A percentile compares a stretch with the other conserved stretches of the same genome.
Conservation (phyloP, 2,329 filamentous ascomycete genomes). For the Fusarium drepaniforme region DNA sequence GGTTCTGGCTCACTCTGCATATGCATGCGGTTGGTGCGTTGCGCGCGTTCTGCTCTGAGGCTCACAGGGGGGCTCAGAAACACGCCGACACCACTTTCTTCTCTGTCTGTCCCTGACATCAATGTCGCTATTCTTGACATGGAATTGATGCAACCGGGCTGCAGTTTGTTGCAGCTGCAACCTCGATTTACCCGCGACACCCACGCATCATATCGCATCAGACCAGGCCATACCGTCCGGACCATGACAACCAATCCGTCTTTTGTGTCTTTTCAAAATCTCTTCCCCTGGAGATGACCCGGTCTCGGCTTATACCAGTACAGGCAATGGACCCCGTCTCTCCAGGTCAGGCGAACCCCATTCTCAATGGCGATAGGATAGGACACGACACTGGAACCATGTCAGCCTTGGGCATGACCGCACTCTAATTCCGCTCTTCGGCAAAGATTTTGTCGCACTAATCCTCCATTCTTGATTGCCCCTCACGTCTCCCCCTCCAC, state of each 20-base stretch:
- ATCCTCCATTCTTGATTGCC: slow-evolving; percentile 6
- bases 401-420: slow-evolving; percentile 6
- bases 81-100: neutral
- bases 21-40: slow-evolving; percentile 1
- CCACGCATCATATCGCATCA: slow-evolving; percentile 2
- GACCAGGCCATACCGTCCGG: neutral
- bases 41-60: neutral
- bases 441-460: slow-evolving; percentile 14
- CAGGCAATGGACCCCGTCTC: slow-evolving; percentile 24
- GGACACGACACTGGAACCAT: slow-evolving; percentile 4
- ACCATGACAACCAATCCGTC: neutral
- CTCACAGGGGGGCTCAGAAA: neutral
- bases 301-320: slow-evolving; percentile 33
- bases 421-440: slow-evolving; percentile 30
- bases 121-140: neutral
- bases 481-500: slow-evolving; percentile 2
- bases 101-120: slow-evolving; percentile 13
- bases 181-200: neutral
- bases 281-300: slow-evolving; percentile 9
- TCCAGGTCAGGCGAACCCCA: slow-evolving; percentile 5
- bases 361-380: neutral
- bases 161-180: slow-evolving; percentile 9
- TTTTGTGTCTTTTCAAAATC: neutral
- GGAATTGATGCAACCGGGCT: neutral
- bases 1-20: slow-evolving; percentile 1